A percentile compares a stretch with the other conserved stretches of the same genome.
Evolutionary conservation across 148 eudicot genomes (phyloP).

Genomic region (Chenopodium album): DNA sequence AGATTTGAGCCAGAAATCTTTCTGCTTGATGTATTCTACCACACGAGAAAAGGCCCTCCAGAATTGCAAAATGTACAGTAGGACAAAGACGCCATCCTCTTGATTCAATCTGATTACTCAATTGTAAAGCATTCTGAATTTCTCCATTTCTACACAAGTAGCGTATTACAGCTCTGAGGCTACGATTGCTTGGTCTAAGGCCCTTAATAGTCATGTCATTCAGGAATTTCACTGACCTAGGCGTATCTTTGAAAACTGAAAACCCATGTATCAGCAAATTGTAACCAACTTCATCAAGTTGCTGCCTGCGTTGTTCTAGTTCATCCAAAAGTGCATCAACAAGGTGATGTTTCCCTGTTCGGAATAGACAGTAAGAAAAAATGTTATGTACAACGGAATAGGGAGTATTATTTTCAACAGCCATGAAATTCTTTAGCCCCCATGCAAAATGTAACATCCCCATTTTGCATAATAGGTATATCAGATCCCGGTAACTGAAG

Average conservation of each 20-base stretch:
- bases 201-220: constrained; percentile 41
- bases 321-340: constrained; percentile 45
- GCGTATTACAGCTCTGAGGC: constrained; percentile 45
- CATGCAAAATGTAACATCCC: constrained; percentile 36
- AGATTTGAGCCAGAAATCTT: constrained; percentile 41
- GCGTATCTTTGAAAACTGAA: constrained; percentile 32
- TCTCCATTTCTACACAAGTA: constrained; percentile 42
- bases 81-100: constrained; percentile 55
- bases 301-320: constrained; percentile 35
- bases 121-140: constrained; percentile 48
- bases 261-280: constrained; percentile 54
- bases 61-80: constrained; percentile 41
- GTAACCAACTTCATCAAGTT: constrained; percentile 51
- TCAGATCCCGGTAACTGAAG: constrained; percentile 45
- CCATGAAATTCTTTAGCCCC: constrained; percentile 49
- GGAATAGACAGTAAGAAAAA: constrained; percentile 50
- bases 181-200: constrained; percentile 54
- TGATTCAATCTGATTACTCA: constrained; percentile 52
- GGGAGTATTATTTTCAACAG: constrained; percentile 27
- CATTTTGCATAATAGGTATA: constrained; percentile 35
- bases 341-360: constrained; percentile 25
- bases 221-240: constrained; percentile 41
- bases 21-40: constrained; percentile 50
- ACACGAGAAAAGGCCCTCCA: constrained; percentile 43
- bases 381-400: constrained; percentile 46